phyloP scores from a whole-genome alignment of 305 asterid genomes.

The Fraxinus floribunda region DNA sequence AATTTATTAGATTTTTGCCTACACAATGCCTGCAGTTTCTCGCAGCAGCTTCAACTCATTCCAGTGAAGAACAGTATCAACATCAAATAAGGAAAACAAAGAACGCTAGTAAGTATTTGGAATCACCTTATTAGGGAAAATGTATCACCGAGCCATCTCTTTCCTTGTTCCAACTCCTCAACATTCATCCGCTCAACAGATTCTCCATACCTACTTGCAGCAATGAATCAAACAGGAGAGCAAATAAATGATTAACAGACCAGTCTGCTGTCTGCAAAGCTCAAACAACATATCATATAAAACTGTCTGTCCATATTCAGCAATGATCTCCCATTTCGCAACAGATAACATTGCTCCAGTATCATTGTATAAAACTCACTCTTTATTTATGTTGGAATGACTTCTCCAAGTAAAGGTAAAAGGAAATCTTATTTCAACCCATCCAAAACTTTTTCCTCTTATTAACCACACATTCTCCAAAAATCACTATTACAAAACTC shows the following conservation, averaged over 20 bases:
- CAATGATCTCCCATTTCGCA: neutral
- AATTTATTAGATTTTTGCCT: neutral
- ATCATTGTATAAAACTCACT: neutral
- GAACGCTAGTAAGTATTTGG: neutral
- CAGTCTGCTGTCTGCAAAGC: neutral
- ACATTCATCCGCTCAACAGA: conserved; percentile 59
- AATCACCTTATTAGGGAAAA: conserved; percentile 74
- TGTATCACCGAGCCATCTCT: conserved; percentile 85
- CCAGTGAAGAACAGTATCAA: neutral
- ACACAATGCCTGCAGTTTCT: neutral
- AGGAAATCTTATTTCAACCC: conserved; percentile 3
- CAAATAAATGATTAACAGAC: neutral
- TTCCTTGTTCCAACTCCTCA: conserved; percentile 82
- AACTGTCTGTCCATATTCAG: neutral
- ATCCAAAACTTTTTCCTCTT: neutral
- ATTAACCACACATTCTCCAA: neutral
- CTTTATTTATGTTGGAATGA: neutral
- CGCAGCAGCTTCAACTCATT: neutral
- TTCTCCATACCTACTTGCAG: conserved; percentile 63
- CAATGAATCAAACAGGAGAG: conserved; percentile 14
- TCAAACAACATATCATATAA: neutral
- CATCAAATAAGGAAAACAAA: neutral
- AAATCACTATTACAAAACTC: neutral
- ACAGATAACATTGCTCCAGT: neutral
- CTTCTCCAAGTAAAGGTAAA: neutral